Percentiles rank a stretch among this genome's conserved stretches.
Evolutionary conservation across 169 alveolate genomes (phyloP).

Genomic region (Plasmodium coatneyi): DNA sequence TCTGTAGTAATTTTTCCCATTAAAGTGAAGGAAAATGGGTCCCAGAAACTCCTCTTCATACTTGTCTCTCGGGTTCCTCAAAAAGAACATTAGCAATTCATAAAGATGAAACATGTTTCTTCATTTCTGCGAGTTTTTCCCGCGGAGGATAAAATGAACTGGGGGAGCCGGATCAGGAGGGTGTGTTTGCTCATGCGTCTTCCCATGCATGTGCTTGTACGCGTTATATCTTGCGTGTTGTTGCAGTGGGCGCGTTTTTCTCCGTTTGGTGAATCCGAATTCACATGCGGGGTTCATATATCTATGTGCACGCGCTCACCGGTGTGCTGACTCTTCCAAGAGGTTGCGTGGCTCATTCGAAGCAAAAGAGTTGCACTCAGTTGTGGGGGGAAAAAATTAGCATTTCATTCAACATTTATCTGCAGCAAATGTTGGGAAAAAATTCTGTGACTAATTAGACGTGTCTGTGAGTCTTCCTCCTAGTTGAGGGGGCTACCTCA

Average conservation of each 20-base stretch:
- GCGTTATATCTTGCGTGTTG: not conserved
- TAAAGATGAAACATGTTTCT: conserved; percentile 66
- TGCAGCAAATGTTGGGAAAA: not conserved
- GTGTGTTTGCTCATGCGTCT: not conserved
- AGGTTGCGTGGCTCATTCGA: not conserved
- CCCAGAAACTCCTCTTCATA: conserved; percentile 72
- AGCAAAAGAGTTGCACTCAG: not conserved
- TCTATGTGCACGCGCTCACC: not conserved
- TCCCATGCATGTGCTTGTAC: not conserved
- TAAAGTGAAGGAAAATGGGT: conserved; percentile 64
- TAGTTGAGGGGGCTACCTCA: not conserved
- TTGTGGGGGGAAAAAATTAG: not conserved
- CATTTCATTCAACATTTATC: not conserved
- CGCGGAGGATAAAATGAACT: not conserved
- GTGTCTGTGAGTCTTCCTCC: not conserved
- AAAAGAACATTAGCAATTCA: conserved; percentile 68
- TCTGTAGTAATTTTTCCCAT: conserved; percentile 65
- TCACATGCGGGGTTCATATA: not conserved
- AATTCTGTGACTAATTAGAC: not conserved
- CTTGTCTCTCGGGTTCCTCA: conserved; percentile 70
- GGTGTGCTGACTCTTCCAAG: not conserved
- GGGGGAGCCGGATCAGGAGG: not conserved
- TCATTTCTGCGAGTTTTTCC: not conserved
- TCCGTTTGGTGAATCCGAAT: not conserved
- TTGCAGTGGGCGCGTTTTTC: not conserved